Evolutionary conservation across 2,329 filamentous ascomycete genomes (phyloP), one percentile per base, ranked within the genome.

Genomic region (Cordyceps fumosorosea): DNA sequence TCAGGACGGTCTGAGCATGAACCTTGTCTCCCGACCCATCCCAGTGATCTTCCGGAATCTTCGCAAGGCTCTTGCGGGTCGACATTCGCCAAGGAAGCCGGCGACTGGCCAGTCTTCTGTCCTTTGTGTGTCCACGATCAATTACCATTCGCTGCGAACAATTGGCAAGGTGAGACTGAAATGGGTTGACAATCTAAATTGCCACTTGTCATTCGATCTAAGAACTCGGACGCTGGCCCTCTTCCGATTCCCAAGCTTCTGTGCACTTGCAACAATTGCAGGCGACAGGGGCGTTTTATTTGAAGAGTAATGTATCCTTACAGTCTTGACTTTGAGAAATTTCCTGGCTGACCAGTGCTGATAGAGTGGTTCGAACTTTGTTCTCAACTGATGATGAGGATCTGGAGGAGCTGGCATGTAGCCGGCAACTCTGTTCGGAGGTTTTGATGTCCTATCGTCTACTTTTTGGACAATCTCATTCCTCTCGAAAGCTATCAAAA

Each of bases 361-460:
- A 11, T 11, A 37, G 34, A 11, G 6, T 37, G 34, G 34, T 37
- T 5, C 34, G 34, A 37, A 37, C 34, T 11, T 11, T 37, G 34
- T 37, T 37, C 34, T 37, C 34, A 11, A 37, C 34, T 11, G 34
- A 11, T 11, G 34, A 37, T 37, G 34, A 37, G 34, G 11, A 6
- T 37, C 6, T 37, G 6, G 11, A 11, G 11, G 34, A 37, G 34
- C 34, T 37, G 5, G 34, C 5, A 37, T 6, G 34, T 11, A 37
- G 34, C 11, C 34, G 34, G 34, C 34, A 37, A 37, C 34, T 37
- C 34, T 5, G 34, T 11, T 37, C 34, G 11, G 62, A 63, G 44
- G 60, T 61, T 16, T 16, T 63, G 5, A 24, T 63, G 18, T 60
- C 62, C 20, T 63, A 63, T 37, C 50, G 57, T 5, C 14, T 63